Base-by-base conservation (phyloP, 2,329 filamentous ascomycete species). In the Elsinoe australis region DNA sequence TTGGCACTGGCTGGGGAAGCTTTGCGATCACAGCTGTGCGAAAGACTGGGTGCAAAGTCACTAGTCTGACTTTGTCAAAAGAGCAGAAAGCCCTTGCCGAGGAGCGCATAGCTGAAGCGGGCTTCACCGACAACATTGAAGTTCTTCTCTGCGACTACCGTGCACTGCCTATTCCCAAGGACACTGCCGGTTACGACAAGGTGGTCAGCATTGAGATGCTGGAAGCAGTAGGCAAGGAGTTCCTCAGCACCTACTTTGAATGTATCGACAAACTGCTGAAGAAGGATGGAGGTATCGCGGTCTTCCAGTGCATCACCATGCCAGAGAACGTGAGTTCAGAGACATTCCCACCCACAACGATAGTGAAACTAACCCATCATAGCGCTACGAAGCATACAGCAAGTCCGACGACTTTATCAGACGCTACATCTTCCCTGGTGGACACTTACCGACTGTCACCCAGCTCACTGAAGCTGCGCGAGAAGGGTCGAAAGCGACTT, bases 231-330 rank as follows among this genome's bases (percentile, higher is more conserved):
- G 83, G 83, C 2, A 69, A 74, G 45, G 79, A 83, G 58, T 86
- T 78, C 55, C 63, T 87, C 24, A 69, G 72, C 15, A 81, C 75
- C 1, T 87, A 86, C 59, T 87, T 87, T 59, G 65, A 69, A 14
- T 78, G 75, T 54, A 71, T 87, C 44, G 69, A 85, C 55, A 68
- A 69, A 49, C 62, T 85, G 24, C 63, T 87, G 34, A 85, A 87
- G 63, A 72, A 71, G 39, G 71, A 82, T 12, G 79, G 78, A 2
- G 79, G 82, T 1, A 75, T 85, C 34, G 81, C 78, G 5, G 76
- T 83, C 39, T 85, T 87, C 62, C 83, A 87, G 61, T 85, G 82
- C 63, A 87, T 86, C 58, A 87, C 83, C 1, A 86, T 86, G 75
- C 82, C 82, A 0, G 81, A 87, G 58, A 68, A 73, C 34, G 59